Conservation (phyloP, 2,329 filamentous ascomycete species). For the Exophiala sideris region DNA sequence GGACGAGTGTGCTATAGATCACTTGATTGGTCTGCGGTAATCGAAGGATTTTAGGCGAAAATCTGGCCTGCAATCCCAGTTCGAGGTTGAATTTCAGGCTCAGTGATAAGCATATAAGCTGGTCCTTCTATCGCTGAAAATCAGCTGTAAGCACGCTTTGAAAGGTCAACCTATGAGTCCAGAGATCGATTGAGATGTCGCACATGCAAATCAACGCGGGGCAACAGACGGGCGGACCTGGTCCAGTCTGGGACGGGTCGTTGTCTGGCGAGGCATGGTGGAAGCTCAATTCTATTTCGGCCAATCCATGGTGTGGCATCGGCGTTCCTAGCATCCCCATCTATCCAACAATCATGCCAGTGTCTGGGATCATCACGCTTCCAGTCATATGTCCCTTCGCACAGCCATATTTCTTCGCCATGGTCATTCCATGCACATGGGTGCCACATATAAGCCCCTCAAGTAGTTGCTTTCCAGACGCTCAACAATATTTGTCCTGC, state of each 20-base stretch:
- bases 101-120: neutral
- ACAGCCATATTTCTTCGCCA: neutral
- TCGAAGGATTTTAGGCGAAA: no score
- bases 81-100: neutral
- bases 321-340: neutral
- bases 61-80: neutral
- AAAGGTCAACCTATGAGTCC: neutral
- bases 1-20: no score
- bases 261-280: neutral
- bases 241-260: neutral
- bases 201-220: neutral
- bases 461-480: neutral
- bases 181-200: neutral
- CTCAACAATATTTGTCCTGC: neutral
- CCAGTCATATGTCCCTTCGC: neutral
- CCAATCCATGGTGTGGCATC: neutral
- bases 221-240: neutral
- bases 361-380: neutral
- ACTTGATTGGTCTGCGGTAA: no score
- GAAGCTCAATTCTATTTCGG: neutral
- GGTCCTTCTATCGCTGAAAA: neutral
- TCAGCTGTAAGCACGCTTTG: neutral
- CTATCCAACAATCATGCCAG: neutral
- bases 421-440: neutral
- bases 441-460: neutral